Evolutionary conservation across 1,284 basidiomycete species (phyloP), one percentile per base, ranked within the genome.

Genomic region (Fomitopsis palustris): DNA sequence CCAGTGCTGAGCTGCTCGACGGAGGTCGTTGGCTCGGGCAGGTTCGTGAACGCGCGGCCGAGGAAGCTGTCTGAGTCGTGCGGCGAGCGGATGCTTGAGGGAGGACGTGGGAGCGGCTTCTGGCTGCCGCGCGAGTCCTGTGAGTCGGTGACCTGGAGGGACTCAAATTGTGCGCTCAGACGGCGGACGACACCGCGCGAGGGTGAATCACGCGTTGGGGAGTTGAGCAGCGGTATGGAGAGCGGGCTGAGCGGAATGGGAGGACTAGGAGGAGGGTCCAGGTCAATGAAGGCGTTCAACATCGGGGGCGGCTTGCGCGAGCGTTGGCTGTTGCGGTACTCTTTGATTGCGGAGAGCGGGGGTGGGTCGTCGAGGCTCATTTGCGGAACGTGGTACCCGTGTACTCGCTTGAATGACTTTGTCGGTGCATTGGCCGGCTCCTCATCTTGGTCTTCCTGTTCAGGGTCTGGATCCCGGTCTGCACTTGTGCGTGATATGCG

Each of bases 291-390:
- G 25, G 14, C 45, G 16, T 52, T 17, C 10, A 33, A 17, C 33
- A 51, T 10, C 2, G 31, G 33, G 2, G 49, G 49, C 1, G 31
- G 49, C 27, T 21, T 52, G 49, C 49, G 49, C 19, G 29, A 33
- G 9, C 33, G 31, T 31, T 64, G 65, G 54, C 60, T 66, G 41
- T 69, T 67, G 56, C 69, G 69, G 53, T 76, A 74, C 19, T 69
- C 74, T 29, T 64, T 69, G 31, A 77, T 72, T 29, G 74, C 61
- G 27, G 76, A 76, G 1, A 71, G 72, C 4, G 79, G 78, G 7
- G 78, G 77, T 1, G 74, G 75, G 57, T 80, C 77, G 54, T 80
- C 74, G 56, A 76, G 75, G 53, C 68, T 69, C 47, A 72, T 65
- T 29, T 71, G 61, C 14, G 62, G 31, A n/a, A 35, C 21, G 17